Evolutionary conservation across 2,329 filamentous ascomycete genomes (phyloP).

Genomic region (Calonectria pseudoreteaudii): DNA sequence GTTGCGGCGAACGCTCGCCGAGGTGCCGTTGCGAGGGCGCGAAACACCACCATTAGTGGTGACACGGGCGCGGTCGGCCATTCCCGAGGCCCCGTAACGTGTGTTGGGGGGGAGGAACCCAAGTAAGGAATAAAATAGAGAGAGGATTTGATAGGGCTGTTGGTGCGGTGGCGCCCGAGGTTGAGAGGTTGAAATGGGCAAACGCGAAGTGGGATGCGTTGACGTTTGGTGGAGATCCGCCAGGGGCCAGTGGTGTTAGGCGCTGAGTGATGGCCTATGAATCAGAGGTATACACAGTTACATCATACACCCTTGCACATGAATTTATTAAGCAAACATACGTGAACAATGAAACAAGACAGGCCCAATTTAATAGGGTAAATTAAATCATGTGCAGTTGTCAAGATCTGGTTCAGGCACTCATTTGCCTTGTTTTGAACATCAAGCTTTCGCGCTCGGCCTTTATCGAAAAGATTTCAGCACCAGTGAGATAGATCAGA

Average conservation of each 20-base stretch:
- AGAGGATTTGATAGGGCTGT: constrained; percentile 16
- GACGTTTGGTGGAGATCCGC: constrained; percentile 38
- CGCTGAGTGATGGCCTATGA: neutral
- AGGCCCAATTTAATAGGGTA: too few species aligned
- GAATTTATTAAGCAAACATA: neutral
- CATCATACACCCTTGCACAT: neutral
- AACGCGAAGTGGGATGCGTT: constrained; percentile 31
- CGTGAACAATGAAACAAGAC: neutral
- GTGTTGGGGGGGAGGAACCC: neutral
- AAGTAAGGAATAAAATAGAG: neutral
- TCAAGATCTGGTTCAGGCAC: neutral
- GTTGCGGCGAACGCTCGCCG: constrained; percentile 53
- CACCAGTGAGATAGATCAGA: neutral
- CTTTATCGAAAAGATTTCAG: neutral
- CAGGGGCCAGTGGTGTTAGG: constrained; percentile 4
- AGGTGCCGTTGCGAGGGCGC: constrained; percentile 23
- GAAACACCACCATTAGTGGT: constrained; percentile 35
- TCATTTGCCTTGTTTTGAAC: neutral
- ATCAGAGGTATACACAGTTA: neutral
- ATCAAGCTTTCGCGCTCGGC: too few species aligned
- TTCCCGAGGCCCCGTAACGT: constrained; percentile 1
- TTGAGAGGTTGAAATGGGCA: constrained; percentile 21
- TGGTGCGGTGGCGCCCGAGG: constrained; percentile 9
- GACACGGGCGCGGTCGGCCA: constrained; percentile 41
- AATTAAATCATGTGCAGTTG: neutral